Conservation (phyloP, 305 asterid genomes). For the Ajuga reptans region DNA sequence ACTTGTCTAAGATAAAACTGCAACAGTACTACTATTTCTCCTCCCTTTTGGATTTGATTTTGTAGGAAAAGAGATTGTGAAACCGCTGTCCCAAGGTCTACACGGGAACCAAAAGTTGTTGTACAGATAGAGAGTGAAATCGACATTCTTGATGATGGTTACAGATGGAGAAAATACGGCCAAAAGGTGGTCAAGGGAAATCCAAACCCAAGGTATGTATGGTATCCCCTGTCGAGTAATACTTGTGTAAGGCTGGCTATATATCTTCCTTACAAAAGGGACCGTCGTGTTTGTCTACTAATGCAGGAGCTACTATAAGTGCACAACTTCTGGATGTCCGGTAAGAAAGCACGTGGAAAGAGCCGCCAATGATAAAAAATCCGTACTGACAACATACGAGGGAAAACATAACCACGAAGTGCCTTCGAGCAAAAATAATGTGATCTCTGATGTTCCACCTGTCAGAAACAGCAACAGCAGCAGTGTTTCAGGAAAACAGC, state of each 20-base stretch:
- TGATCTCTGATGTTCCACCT: constrained; percentile 17
- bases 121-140: constrained; percentile 59
- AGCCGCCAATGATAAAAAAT: constrained; percentile 53
- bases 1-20: background rate
- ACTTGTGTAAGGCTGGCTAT: too few species aligned
- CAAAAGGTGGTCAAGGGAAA: constrained; percentile 86
- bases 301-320: constrained; percentile 81
- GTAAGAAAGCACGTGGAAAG: constrained; percentile 82
- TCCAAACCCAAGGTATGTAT: constrained; percentile 70
- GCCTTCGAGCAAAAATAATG: constrained; percentile 32
- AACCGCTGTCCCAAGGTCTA: constrained; percentile 32
- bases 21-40: too few species aligned
- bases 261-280: too few species aligned
- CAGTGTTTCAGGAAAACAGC: constrained; percentile 25
- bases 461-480: background rate
- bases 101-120: constrained; percentile 60
- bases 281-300: too few species aligned
- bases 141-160: constrained; percentile 81
- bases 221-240: too few species aligned
- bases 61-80: constrained; percentile 53
- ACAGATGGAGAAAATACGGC: constrained; percentile 82
- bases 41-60: background rate
- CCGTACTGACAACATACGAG: constrained; percentile 68
- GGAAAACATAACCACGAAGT: constrained; percentile 73
- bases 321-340: constrained; percentile 65